phyloP scores from a whole-genome alignment of 768 basidiomycete species.

The Terana coerulea region DNA sequence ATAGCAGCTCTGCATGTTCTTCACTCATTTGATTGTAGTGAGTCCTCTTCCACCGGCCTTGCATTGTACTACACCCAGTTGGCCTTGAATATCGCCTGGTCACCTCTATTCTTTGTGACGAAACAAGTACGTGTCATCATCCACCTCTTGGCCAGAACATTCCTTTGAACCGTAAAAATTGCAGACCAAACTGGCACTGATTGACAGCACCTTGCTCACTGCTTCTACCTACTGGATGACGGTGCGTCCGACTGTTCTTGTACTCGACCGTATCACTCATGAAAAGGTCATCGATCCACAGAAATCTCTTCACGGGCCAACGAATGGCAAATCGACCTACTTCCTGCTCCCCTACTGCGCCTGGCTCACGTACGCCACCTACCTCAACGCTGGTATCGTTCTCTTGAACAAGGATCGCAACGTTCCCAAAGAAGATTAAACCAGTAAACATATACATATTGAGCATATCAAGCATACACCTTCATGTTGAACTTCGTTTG shows the following conservation, averaged over 20 bases:
- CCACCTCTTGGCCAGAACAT: background rate
- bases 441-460: no score
- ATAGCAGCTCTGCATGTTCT: conserved; percentile 7
- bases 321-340: conserved; percentile 45
- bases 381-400: conserved; percentile 65
- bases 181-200: conserved; percentile 50
- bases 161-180: no score
- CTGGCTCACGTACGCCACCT: conserved; percentile 64
- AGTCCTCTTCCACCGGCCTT: conserved; percentile 43
- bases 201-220: conserved; percentile 50
- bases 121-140: conserved; percentile 36
- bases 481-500: no score
- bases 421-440: conserved; percentile 12
- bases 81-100: conserved; percentile 56
- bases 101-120: conserved; percentile 58
- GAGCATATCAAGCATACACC: no score
- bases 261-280: conserved; percentile 5
- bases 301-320: conserved; percentile 48
- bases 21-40: conserved; percentile 23
- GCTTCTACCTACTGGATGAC: conserved; percentile 58
- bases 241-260: conserved; percentile 29
- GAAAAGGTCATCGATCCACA: conserved; percentile 16
- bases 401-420: conserved; percentile 41
- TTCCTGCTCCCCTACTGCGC: conserved; percentile 62
- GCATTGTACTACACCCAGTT: conserved; percentile 61